These are phyloP conservation scores for Aspergillus udagawae DNA, from an alignment of 2,329 filamentous ascomycete genomes.

Conservation along the genomic window DNA sequence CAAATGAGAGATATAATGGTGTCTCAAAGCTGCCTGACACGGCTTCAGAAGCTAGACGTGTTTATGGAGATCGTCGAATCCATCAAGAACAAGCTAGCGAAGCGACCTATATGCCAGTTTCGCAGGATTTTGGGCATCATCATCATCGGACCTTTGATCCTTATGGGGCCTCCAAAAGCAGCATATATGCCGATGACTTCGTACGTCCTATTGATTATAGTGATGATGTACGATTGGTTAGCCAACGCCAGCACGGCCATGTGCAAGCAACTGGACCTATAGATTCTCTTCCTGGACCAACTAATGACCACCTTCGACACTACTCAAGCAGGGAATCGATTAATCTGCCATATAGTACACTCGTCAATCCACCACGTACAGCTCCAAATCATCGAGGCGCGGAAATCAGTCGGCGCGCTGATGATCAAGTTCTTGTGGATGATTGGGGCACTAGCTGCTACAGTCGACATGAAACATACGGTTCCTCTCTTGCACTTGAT, in stretches of 20 bases:
- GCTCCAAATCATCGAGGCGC: conserved; percentile 10
- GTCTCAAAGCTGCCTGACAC: conserved; percentile 11
- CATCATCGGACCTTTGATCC: conserved; percentile 12
- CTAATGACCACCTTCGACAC: conserved; percentile 9
- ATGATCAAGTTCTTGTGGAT: conserved; percentile 14
- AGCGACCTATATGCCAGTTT: conserved; percentile 8
- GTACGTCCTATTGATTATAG: conserved; percentile 30
- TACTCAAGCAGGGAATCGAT: conserved; percentile 7
- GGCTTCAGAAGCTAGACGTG: conserved; percentile 12
- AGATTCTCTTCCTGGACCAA: conserved; percentile 14
- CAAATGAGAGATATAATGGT: conserved; percentile 18
- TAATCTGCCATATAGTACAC: conserved; percentile 11
- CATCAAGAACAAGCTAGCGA: conserved; percentile 9
- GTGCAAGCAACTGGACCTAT: conserved; percentile 10
- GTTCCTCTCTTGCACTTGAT: conserved; percentile 10
- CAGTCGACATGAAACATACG: conserved; percentile 1
- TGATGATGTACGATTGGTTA: conserved; percentile 19
- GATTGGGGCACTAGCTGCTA: conserved; percentile 2
- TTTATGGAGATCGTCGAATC: conserved; percentile 18
- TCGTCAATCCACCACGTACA: conserved; percentile 10
- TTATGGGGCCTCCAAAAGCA: conserved; percentile 17
- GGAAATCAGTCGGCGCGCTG: conserved; percentile 6
- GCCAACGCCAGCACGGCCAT: conserved; percentile 13
- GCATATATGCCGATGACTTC: conserved; percentile 36
- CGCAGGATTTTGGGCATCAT: conserved; percentile 13